Conservation (phyloP, 1,139 yeast genomes). For the Candida neerlandica region DNA sequence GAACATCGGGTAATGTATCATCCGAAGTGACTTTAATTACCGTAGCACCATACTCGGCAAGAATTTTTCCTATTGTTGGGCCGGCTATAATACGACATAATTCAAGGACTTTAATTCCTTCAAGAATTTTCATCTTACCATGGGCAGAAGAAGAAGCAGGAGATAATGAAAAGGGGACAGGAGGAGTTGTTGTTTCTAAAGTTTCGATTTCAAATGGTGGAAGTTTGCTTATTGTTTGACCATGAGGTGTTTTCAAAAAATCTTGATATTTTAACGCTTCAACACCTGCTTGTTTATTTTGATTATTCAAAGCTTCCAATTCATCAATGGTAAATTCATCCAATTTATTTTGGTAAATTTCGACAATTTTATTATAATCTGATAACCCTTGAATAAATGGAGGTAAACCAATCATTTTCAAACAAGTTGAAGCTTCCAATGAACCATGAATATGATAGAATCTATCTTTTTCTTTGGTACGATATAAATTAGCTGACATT, state of each 20-base stretch:
- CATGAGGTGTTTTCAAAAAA: constrained; percentile 30
- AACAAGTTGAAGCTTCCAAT: constrained; percentile 30
- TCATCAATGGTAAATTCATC: constrained; percentile 24
- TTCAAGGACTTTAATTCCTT: constrained; percentile 33
- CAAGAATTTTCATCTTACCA: constrained; percentile 20
- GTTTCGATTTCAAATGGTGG: constrained; percentile 26
- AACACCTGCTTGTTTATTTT: constrained; percentile 30
- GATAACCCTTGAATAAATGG: constrained; percentile 22
- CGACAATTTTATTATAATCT: constrained; percentile 26
- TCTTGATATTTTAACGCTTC: constrained; percentile 28
- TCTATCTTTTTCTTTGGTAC: constrained; percentile 28
- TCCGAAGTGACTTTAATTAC: constrained; percentile 31
- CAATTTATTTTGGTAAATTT: constrained; percentile 23
- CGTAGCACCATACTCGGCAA: constrained; percentile 36
- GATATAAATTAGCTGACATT: constrained; percentile 34
- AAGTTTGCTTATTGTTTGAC: constrained; percentile 21
- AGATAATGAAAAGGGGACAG: constrained; percentile 21
- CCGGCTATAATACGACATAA: constrained; percentile 36
- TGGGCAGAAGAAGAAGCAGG: no score
- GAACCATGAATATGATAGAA: constrained; percentile 37
- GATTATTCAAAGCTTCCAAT: constrained; percentile 21
- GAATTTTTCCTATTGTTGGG: constrained; percentile 30
- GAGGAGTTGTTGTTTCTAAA: constrained; percentile 25
- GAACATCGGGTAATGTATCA: constrained; percentile 29
- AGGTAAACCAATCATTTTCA: constrained; percentile 36